Evolutionary conservation across 257 asterid genomes (phyloP).

Genomic region (Gynochthodes officinalis): DNA sequence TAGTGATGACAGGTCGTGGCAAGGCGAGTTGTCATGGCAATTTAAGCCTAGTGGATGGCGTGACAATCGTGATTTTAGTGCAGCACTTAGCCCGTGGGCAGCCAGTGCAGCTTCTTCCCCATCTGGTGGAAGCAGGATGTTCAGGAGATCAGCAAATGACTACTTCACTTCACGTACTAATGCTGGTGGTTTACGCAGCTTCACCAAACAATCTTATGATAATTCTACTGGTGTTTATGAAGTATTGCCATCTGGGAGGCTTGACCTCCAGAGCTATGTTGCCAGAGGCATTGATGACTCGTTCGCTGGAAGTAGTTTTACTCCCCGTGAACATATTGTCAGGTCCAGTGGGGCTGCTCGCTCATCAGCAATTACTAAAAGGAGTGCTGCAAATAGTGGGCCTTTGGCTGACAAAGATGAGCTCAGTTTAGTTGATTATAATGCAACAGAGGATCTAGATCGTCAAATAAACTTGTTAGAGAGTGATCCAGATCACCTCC

Average conservation of each 20-base stretch:
- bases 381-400: constrained; percentile 22
- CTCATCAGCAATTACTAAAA: constrained; percentile 26
- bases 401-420: constrained; percentile 35
- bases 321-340: constrained; percentile 10
- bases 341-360: constrained; percentile 19
- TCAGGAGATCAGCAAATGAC: constrained; percentile 62
- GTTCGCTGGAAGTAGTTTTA: constrained; percentile 20
- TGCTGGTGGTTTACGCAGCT: constrained; percentile 29
- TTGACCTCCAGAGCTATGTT: constrained; percentile 61
- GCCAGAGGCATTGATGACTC: constrained; percentile 33
- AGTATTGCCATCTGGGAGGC: constrained; percentile 38
- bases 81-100: constrained; percentile 62
- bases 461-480: constrained; percentile 37
- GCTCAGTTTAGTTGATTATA: constrained; percentile 30
- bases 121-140: constrained; percentile 34
- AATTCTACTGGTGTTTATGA: constrained; percentile 35
- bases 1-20: constrained; percentile 65
- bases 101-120: constrained; percentile 31
- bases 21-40: constrained; percentile 72
- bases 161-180: constrained; percentile 45
- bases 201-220: constrained; percentile 29
- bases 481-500: constrained; percentile 26
- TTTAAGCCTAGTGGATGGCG: constrained; percentile 56
- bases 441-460: constrained; percentile 32
- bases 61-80: constrained; percentile 52